Evolutionary conservation across 164 flowering plant species (phyloP).

Genomic region (Umbellularia californica): DNA sequence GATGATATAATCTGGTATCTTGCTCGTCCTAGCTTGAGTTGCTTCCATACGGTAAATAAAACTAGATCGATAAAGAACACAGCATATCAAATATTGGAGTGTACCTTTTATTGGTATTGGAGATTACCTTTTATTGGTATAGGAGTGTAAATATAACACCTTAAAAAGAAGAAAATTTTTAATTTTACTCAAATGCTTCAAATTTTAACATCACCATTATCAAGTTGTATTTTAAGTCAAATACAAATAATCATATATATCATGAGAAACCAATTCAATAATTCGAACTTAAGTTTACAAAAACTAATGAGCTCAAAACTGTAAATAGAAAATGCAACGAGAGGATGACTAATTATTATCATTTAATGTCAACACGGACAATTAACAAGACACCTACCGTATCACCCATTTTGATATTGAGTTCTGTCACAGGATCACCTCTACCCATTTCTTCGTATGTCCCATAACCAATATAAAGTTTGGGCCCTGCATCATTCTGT

Average conservation of each 20-base stretch:
- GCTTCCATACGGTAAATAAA: too few species aligned
- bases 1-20: too few species aligned
- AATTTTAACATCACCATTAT: too few species aligned
- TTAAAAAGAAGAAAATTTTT: too few species aligned
- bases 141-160: too few species aligned
- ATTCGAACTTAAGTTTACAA: neutral
- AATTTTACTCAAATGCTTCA: too few species aligned
- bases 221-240: neutral
- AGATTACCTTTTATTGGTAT: too few species aligned
- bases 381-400: slow-evolving; percentile 47
- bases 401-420: slow-evolving; percentile 74
- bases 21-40: too few species aligned
- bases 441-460: slow-evolving; percentile 57
- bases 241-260: neutral
- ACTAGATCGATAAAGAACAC: too few species aligned
- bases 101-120: too few species aligned
- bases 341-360: neutral
- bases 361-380: neutral
- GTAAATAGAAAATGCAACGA: too few species aligned
- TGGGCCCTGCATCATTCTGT: slow-evolving; percentile 88
- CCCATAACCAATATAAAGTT: slow-evolving; percentile 75
- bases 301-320: neutral
- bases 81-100: too few species aligned
- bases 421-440: slow-evolving; percentile 74
- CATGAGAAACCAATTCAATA: neutral